Percentiles rank a stretch among this genome's conserved stretches.
These are phyloP conservation scores for Beauveria caledonica DNA, from an alignment of 2,329 filamentous ascomycete genomes.

Conservation along the genomic window DNA sequence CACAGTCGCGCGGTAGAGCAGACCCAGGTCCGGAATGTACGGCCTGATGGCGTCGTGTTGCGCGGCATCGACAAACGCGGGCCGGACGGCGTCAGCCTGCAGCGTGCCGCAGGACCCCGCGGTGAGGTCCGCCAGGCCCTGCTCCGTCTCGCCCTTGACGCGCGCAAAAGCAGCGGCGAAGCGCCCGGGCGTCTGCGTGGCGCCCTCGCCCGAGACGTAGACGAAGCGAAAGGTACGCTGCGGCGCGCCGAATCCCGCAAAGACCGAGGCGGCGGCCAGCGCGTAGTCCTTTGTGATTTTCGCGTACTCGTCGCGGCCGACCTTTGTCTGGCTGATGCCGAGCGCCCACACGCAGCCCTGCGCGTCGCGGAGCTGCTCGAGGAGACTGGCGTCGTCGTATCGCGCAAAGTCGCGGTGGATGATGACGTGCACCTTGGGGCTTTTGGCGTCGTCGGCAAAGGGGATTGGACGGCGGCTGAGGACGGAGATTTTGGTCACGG, in stretches of 20 bases:
- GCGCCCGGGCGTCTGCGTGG: slow-evolving; percentile 46
- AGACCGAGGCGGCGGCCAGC: slow-evolving; percentile 53
- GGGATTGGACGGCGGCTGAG: slow-evolving; percentile 57
- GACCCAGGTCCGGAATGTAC: slow-evolving; percentile 30
- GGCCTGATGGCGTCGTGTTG: slow-evolving; percentile 33
- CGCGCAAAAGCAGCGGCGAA: slow-evolving; percentile 51
- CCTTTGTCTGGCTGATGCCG: slow-evolving; percentile 54
- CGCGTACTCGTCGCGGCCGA: slow-evolving; percentile 57
- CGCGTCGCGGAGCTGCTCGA: slow-evolving; percentile 51
- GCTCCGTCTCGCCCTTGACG: slow-evolving; percentile 61
- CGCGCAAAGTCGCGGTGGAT: slow-evolving; percentile 57
- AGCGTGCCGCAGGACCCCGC: slow-evolving; percentile 34
- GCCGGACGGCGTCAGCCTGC: slow-evolving; percentile 48
- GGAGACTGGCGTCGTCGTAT: slow-evolving; percentile 50
- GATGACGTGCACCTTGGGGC: slow-evolving; percentile 57
- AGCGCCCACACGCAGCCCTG: slow-evolving; percentile 66
- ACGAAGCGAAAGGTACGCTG: slow-evolving; percentile 57
- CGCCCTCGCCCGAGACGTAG: slow-evolving; percentile 58
- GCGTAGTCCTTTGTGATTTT: slow-evolving; percentile 61
- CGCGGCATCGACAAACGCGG: slow-evolving; percentile 47
- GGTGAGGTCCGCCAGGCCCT: slow-evolving; percentile 45
- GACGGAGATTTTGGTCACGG: slow-evolving; percentile 58
- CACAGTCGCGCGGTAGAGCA: slow-evolving; percentile 10
- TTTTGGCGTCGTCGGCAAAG: slow-evolving; percentile 48
- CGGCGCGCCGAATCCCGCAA: slow-evolving; percentile 36